A percentile compares a stretch with the other conserved stretches of the same genome.
phyloP scores from a whole-genome alignment of 768 basidiomycete genomes.

The Leccinum boreale region DNA sequence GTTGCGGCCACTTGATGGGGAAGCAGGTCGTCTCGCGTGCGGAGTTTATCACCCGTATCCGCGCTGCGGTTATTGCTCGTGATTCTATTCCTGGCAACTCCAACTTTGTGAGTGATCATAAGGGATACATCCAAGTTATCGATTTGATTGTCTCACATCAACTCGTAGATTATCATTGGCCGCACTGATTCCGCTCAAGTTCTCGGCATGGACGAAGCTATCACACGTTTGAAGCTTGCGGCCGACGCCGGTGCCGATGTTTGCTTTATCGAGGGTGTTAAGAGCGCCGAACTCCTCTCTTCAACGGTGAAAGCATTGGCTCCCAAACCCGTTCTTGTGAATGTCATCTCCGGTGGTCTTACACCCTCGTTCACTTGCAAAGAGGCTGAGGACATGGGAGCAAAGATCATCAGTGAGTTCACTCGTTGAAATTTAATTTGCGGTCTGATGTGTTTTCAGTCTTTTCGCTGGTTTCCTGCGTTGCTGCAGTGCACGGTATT shows the following conservation, averaged over 20 bases:
- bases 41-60: slow-evolving; percentile 70
- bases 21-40: slow-evolving; percentile 81
- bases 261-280: slow-evolving; percentile 80
- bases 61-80: slow-evolving; percentile 74
- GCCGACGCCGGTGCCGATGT: slow-evolving; percentile 75
- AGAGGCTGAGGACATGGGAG: slow-evolving; percentile 67
- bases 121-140: background rate
- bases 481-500: slow-evolving; percentile 74
- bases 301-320: slow-evolving; percentile 63
- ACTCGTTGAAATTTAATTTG: background rate
- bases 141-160: background rate
- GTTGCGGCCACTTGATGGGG: slow-evolving; percentile 76
- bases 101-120: slow-evolving; percentile 52
- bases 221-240: slow-evolving; percentile 63
- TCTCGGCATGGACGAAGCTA: slow-evolving; percentile 75
- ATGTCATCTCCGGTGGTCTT: slow-evolving; percentile 75
- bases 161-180: slow-evolving; percentile 60
- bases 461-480: slow-evolving; percentile 73
- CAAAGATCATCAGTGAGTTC: slow-evolving; percentile 72
- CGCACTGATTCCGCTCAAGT: slow-evolving; percentile 79
- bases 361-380: slow-evolving; percentile 70
- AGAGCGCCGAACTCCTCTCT: slow-evolving; percentile 60
- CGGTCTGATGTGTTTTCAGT: slow-evolving; percentile 37
- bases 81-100: slow-evolving; percentile 72
- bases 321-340: slow-evolving; percentile 76